Percentiles rank a stretch among this genome's conserved stretches.
Conservation (phyloP, 2,329 filamentous ascomycete genomes). For the Talaromyces sp. region DNA sequence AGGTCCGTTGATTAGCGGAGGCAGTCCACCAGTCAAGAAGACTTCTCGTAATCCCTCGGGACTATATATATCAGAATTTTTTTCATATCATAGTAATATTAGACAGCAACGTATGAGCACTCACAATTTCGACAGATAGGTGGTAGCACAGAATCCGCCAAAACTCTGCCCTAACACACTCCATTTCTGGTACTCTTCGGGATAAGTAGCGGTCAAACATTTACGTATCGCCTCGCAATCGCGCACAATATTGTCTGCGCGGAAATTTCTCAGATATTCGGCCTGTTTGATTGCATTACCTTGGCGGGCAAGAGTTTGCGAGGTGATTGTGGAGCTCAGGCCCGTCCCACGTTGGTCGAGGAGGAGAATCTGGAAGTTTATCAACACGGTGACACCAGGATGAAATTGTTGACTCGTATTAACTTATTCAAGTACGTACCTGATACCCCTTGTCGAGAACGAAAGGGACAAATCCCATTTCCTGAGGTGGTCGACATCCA, state of each 20-base stretch:
- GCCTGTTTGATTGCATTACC: slow-evolving; percentile 68
- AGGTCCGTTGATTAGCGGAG: slow-evolving; percentile 68
- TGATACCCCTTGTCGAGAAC: slow-evolving; percentile 81
- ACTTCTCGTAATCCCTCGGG: slow-evolving; percentile 76
- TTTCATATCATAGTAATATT: neutral
- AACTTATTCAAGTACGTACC: slow-evolving; percentile 39
- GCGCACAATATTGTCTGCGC: slow-evolving; percentile 84
- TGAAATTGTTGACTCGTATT: slow-evolving; percentile 18
- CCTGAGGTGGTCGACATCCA: slow-evolving; percentile 71
- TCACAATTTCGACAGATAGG: slow-evolving; percentile 74
- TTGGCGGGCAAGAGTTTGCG: slow-evolving; percentile 65
- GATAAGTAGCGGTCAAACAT: slow-evolving; percentile 68
- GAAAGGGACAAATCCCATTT: slow-evolving; percentile 66
- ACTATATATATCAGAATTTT: slow-evolving; percentile 30
- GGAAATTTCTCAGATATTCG: slow-evolving; percentile 77
- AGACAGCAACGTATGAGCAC: slow-evolving; percentile 23
- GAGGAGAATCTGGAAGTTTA: slow-evolving; percentile 57
- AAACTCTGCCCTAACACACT: slow-evolving; percentile 87
- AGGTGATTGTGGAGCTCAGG: slow-evolving; percentile 75
- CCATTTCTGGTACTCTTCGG: slow-evolving; percentile 73
- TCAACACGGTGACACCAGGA: neutral
- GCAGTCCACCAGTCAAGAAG: slow-evolving; percentile 81
- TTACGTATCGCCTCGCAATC: slow-evolving; percentile 84
- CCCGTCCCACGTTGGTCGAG: slow-evolving; percentile 93
- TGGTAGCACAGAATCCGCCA: slow-evolving; percentile 80